phyloP scores from a whole-genome alignment of 2,329 filamentous ascomycete genomes.

The Byssochlamys sp. region DNA sequence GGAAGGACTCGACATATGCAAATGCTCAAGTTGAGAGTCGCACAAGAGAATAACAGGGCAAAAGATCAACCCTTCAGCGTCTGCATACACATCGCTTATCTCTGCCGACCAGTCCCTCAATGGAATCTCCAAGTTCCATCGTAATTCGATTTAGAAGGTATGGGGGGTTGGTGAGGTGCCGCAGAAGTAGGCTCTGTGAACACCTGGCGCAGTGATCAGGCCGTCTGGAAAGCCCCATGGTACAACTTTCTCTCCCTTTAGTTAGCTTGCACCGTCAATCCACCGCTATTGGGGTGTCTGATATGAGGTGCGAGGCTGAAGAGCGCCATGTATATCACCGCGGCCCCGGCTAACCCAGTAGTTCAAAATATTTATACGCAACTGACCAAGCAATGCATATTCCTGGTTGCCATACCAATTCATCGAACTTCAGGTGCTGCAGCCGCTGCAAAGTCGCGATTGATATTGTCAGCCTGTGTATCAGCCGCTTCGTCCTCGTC shows the following conservation, averaged over 20 bases:
- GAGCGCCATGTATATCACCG: neutral
- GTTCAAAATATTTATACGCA: no score
- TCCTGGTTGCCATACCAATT: neutral
- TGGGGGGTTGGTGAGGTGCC: neutral
- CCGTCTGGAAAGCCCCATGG: neutral
- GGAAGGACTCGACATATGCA: neutral
- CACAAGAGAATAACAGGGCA: neutral
- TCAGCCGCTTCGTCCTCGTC: constrained; percentile 8
- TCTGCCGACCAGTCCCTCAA: neutral
- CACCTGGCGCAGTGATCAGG: neutral
- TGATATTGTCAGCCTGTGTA: constrained; percentile 19
- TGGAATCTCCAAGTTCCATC: no score
- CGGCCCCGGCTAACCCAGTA: no score
- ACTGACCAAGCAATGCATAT: neutral
- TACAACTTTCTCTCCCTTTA: neutral
- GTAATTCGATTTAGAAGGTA: neutral
- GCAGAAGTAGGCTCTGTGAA: neutral
- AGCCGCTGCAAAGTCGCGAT: constrained; percentile 24
- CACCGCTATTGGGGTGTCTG: neutral
- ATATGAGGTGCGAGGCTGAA: neutral
- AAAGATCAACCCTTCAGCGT: neutral
- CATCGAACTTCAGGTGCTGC: constrained; percentile 25
- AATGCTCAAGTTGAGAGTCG: neutral
- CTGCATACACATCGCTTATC: neutral
- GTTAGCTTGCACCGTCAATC: neutral